These are phyloP conservation scores for Orbilia javanica DNA, from an alignment of 2,329 filamentous ascomycete genomes.

Conservation along the genomic window DNA sequence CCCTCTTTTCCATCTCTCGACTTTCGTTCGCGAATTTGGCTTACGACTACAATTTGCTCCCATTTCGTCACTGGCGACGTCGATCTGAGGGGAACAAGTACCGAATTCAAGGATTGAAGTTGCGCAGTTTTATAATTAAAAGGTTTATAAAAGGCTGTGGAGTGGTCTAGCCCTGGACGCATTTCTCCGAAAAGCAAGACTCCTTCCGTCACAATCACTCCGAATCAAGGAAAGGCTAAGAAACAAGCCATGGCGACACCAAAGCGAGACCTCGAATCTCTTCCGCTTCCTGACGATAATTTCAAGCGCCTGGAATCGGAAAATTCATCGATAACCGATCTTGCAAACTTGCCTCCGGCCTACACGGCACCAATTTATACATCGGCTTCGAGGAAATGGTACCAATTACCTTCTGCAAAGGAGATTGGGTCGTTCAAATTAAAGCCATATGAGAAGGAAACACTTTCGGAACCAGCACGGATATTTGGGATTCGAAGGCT, in stretches of 20 bases:
- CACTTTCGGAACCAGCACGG: conserved; percentile 48
- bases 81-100: conserved; percentile 25
- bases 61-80: conserved; percentile 45
- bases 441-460: conserved; percentile 47
- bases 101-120: conserved; percentile 13
- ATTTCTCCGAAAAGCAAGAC: conserved; percentile 23
- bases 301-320: conserved; percentile 30
- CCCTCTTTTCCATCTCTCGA: conserved; percentile 23
- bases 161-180: conserved; percentile 12
- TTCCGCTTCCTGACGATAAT: conserved; percentile 40
- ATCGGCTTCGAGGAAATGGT: conserved; percentile 24
- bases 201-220: conserved; percentile 7
- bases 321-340: conserved; percentile 28
- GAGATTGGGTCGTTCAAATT: conserved; percentile 47
- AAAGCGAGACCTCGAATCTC: conserved; percentile 39
- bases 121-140: background rate
- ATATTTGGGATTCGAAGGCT: conserved; percentile 49
- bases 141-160: conserved; percentile 5
- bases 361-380: conserved; percentile 32
- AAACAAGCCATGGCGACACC: conserved; percentile 30
- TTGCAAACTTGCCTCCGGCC: conserved; percentile 16
- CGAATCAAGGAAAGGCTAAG: conserved; percentile 1
- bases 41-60: conserved; percentile 54
- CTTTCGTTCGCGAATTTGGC: conserved; percentile 13
- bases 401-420: conserved; percentile 8